These are phyloP conservation scores for Picea glauca DNA, from an alignment of 75 land plant species.

Conservation along the genomic window DNA sequence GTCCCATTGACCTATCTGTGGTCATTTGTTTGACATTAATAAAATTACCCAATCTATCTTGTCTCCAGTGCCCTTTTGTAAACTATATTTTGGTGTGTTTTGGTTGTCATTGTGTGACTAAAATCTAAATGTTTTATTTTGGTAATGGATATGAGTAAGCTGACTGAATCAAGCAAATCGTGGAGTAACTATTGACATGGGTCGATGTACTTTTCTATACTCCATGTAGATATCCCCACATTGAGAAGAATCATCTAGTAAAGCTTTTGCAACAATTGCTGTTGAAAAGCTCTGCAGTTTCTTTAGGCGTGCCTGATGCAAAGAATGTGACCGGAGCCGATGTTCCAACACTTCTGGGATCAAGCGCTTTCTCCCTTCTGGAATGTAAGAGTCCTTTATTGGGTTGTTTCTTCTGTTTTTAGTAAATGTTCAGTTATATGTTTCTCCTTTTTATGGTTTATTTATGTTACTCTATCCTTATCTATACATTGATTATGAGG, in stretches of 20 bases:
- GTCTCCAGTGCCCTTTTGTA: background rate
- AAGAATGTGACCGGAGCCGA: slow-evolving; percentile 70
- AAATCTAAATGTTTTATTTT: background rate
- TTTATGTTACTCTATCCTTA: too few relatives aligned
- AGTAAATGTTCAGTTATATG: background rate
- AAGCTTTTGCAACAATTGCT: slow-evolving; percentile 86
- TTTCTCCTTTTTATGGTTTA: background rate
- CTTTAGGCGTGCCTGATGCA: slow-evolving; percentile 27
- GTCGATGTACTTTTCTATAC: slow-evolving; percentile 5
- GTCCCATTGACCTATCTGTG: too few relatives aligned
- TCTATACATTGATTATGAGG: background rate
- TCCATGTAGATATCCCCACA: slow-evolving; percentile 62
- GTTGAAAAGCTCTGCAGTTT: slow-evolving; percentile 30
- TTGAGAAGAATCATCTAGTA: slow-evolving; percentile 76
- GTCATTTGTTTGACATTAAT: too few relatives aligned
- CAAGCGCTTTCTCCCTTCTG: slow-evolving; percentile 80
- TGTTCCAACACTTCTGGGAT: slow-evolving; percentile 86
- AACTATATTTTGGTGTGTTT: background rate
- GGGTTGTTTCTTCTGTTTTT: slow-evolving; percentile 3
- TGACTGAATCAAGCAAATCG: background rate
- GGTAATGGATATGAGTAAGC: background rate
- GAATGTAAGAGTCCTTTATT: slow-evolving; percentile 42
- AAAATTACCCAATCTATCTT: too few relatives aligned
- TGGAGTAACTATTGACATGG: slow-evolving; percentile 7
- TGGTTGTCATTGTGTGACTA: background rate